Base-by-base conservation (phyloP, 192 early-diverging fungal species). In the Physocladia obscura region DNA sequence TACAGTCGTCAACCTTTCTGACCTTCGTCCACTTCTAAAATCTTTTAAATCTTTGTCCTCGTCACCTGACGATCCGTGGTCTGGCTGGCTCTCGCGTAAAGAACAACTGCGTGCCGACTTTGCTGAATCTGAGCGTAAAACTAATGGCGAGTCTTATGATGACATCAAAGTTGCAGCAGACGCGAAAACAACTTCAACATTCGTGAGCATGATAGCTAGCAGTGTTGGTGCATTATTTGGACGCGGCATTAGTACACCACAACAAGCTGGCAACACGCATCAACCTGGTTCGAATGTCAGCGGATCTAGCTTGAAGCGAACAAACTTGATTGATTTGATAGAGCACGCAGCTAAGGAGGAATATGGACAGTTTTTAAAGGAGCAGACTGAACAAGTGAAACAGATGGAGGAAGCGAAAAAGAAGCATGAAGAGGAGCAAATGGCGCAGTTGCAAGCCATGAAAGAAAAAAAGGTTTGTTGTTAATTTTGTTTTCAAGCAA, bases 381-480 rank as follows among this genome's bases (percentile, higher is more conserved):
- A 96, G 62, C 88, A 89, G 51, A 70, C 80, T 60, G 74, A 88
- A 32, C 81, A 89, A 74, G 80, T 85, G 74, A 78, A 89, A 78
- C 80, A 83, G 64, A 87, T 89, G 76, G 81, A 84, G 64, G 86
- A 89, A 36, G 54, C 79, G 54, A 73, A 81, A 50, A 78, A 88
- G 62, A 73, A 90, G 71, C 88, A 89, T 80, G 78, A 85, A 67
- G 83, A 93, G 81, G 76, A 76, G 74, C 71, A 74, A 75, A 62
- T 81, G 81, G 72, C 86, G 77, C 82, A 92, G 87, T 82, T 96
- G 81, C 90, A 93, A 80, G 91, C 91, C 59, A 93, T 96, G 91
- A 91, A 90, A 74, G 79, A 87, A 48, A 94, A 93, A 39, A 82
- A 94, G 64, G 91, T 94, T 88, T 90, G 94, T 70, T 74, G 97